Conservation (phyloP, 768 basidiomycete species). For the Exidia glandulosa region DNA sequence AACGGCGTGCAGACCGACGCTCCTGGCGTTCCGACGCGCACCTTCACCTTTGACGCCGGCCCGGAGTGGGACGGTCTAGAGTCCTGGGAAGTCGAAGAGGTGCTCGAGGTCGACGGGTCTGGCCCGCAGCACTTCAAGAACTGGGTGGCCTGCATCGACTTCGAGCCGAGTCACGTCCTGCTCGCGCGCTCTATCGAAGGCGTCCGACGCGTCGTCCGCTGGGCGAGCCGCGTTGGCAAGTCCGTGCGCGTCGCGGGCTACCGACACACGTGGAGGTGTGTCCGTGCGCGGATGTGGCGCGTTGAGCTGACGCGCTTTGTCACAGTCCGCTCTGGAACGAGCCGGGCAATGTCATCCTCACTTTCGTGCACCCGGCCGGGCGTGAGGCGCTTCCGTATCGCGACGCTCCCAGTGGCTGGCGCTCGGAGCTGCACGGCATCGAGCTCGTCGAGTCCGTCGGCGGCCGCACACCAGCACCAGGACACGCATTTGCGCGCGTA, state of each 20-base stretch:
- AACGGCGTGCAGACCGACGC: background rate
- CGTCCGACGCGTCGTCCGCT: background rate
- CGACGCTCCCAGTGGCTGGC: slow-evolving; percentile 1
- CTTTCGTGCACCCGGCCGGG: slow-evolving; percentile 1
- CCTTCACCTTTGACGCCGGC: background rate
- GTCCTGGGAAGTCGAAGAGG: slow-evolving; percentile 1
- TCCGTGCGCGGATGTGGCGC: background rate
- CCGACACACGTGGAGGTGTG: slow-evolving; percentile 4
- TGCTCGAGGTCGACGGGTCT: background rate
- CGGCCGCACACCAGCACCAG: background rate
- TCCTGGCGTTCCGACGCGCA: background rate
- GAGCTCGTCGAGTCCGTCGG: background rate
- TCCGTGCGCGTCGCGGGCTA: slow-evolving; percentile 2
- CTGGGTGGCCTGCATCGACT: slow-evolving; percentile 1
- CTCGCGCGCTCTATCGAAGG: slow-evolving; percentile 1
- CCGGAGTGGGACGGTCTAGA: background rate
- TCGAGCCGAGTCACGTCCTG: background rate
- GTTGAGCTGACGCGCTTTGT: background rate
- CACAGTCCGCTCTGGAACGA: background rate
- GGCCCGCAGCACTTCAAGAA: slow-evolving; percentile 1
- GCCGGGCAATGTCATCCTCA: background rate
- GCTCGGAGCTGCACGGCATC: slow-evolving; percentile 1
- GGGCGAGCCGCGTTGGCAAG: background rate
- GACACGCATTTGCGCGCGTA: slow-evolving; percentile 2
- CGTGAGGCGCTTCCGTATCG: slow-evolving; percentile 1